Base-by-base conservation (phyloP, 139 green algal species). In the Gonium pectorale region DNA sequence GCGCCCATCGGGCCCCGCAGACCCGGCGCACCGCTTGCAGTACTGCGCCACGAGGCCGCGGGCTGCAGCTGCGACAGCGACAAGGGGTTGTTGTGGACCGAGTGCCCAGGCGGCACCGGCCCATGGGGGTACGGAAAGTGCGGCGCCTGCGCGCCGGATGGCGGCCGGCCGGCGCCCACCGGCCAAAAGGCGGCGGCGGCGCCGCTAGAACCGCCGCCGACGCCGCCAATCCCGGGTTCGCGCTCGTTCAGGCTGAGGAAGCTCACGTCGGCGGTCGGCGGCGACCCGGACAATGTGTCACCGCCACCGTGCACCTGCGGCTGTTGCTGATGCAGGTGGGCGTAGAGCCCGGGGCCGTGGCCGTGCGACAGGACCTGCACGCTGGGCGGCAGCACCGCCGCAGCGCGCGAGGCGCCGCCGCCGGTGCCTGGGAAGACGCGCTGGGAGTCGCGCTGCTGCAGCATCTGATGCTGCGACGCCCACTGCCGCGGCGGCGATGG, bases 351-450 rank as follows among this genome's bases (percentile, higher is more conserved):
- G 13, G 49, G 17, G 17, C 49, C 49, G 17, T 56, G 49, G 13
- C 17, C 44, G 43, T 62, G 68, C 1, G 70, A 79, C 24, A 79
- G n/a, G 13, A 79, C 70, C 49, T 79, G 70, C n/a, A 79, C 70
- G 70, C 70, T 79, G 33, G 70, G 70, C 49, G 46, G 70, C 46
- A 41, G n/a, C 31, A 22, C n/a, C 62, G 68, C 68, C 33, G 68
- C 44, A 11, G 43, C 29, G 69, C 41, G 49, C 8, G 21, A 5
- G 0, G 46, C 27, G 43, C 21, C 49, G 46, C 8, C 17, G 70
- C 4, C 11, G 3, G 49, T 33, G 46, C 68, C 24, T 21, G 44
- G 68, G 43, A 77, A 77, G 33, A 64, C 31, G 31, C 46, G 46
- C n/a, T 66, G 49, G 1, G 46, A 66, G 3, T 66, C 49, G n/a